These are phyloP conservation scores for Lecanoromycetidae sp. DNA, from an alignment of 2,329 filamentous ascomycete species.

Conservation along the genomic window DNA sequence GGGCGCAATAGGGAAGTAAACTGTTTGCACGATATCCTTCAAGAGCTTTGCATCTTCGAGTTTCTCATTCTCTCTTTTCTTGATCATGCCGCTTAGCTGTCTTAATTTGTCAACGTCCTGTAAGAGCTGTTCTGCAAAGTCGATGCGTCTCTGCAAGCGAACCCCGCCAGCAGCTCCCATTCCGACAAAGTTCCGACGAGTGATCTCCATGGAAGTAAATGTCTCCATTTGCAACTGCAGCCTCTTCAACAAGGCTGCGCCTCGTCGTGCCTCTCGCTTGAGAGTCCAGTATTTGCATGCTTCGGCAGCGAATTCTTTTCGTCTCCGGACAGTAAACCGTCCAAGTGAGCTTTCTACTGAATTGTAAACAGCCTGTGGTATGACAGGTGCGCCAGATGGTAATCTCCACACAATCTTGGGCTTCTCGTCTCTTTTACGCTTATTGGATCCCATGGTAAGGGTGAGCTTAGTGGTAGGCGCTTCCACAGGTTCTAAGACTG, in stretches of 20 bases:
- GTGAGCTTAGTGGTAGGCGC: slow-evolving; percentile 38
- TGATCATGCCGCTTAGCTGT: slow-evolving; percentile 55
- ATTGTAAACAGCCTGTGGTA: slow-evolving; percentile 77
- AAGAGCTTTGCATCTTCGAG: slow-evolving; percentile 65
- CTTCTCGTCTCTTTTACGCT: slow-evolving; percentile 48
- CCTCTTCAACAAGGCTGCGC: slow-evolving; percentile 82
- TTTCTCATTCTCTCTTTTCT: slow-evolving; percentile 65
- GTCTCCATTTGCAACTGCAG: slow-evolving; percentile 91
- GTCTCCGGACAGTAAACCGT: slow-evolving; percentile 71
- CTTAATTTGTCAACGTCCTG: slow-evolving; percentile 68
- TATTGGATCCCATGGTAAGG: slow-evolving; percentile 37
- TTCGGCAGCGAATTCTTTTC: slow-evolving; percentile 85
- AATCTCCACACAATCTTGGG: slow-evolving; percentile 74
- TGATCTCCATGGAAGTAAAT: slow-evolving; percentile 95
- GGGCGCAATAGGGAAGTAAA: slow-evolving; percentile 80
- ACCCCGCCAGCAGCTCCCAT: slow-evolving; percentile 79
- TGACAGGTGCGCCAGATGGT: slow-evolving; percentile 86
- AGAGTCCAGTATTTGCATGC: slow-evolving; percentile 96
- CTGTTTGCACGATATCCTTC: slow-evolving; percentile 66
- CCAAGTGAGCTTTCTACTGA: slow-evolving; percentile 72
- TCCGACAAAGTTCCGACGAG: slow-evolving; percentile 83
- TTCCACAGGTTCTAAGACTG: slow-evolving; percentile 36
- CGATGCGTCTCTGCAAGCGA: slow-evolving; percentile 67
- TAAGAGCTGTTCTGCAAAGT: slow-evolving; percentile 68
- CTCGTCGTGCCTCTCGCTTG: slow-evolving; percentile 83